Conservation (phyloP, 208 protist genomes). For the Acanthamoeba culbertsoni region DNA sequence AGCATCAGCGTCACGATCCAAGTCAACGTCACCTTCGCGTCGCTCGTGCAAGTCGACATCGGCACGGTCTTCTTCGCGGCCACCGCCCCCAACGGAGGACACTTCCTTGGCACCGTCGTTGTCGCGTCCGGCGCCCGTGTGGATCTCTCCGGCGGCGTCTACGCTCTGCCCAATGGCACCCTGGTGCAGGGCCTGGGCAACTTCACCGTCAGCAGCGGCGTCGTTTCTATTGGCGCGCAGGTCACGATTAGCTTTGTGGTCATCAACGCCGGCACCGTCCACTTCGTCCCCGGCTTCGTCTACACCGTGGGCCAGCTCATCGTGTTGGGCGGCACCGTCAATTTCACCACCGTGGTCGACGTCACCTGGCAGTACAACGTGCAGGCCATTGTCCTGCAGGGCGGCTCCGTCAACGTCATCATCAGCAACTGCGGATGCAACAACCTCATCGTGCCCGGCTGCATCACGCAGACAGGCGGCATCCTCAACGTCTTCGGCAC, state of each 20-base stretch:
- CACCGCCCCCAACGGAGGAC: neutral
- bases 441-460: neutral
- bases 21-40: neutral
- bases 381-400: neutral
- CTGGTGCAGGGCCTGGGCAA: conserved; percentile 7
- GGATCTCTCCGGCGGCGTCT: conserved; percentile 33
- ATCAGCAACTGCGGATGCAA: neutral
- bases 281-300: conserved; percentile 27
- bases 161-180: neutral
- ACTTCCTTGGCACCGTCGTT: neutral
- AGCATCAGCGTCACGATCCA: conserved; percentile 31
- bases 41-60: neutral
- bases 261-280: conserved; percentile 39
- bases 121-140: neutral
- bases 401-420: conserved; percentile 21
- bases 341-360: conserved; percentile 10
- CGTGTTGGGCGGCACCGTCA: conserved; percentile 10
- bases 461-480: neutral
- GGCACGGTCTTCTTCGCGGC: neutral
- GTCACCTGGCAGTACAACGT: conserved; percentile 32
- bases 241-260: conserved; percentile 41
- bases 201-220: conserved; percentile 20
- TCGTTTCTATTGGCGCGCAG: neutral
- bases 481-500: conserved; percentile 5
- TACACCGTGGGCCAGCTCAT: conserved; percentile 15